Evolutionary conservation across 441 rosid genomes (phyloP), one percentile per base, ranked within the genome.

Genomic region (Populus trichocarpa): DNA sequence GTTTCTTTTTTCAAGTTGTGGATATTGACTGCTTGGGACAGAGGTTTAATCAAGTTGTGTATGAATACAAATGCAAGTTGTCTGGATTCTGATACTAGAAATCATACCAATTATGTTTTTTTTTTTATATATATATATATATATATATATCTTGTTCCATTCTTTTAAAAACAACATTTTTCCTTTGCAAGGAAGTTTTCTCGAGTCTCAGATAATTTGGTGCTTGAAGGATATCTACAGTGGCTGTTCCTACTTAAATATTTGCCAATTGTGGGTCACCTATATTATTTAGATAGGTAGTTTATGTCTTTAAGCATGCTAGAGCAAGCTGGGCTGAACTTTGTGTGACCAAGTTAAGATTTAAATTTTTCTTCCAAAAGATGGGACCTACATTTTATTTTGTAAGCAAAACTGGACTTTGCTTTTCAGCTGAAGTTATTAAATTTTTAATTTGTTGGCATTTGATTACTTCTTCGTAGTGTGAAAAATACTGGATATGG

Each of bases 401-500:
- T 53, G 33, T 46, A 42, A 67, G 28, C 30, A 40, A 67, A 75
- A 10, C 63, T 28, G 25, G 57, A 30, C 69, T 50, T 75, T 69
- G 9, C 57, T 74, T 73, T 32, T 74, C 71, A 65, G 33, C 28
- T 70, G 26, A 67, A 23, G 30, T 30, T 33, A 26, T 18, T 59
- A 36, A 69, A 30, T 46, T 67, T 69, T 46, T 40, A 28, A 30
- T 11, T 67, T 14, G 57, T 68, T 13, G 32, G 72, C 50, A 71
- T n/a, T 69, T 69, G 16, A 33, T 53, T 76, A 53, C 46, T 74
- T 65, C 38, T 75, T 59, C 25, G 57, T 81, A 33, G 40, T 46
- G 40, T 32, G 72, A 38, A 57, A 26, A 75, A 28, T 71, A 42
- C 67, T 81, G 70, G 67, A 77, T 57, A 75, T 74, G 25, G 67